Percentiles rank a stretch among this genome's conserved stretches.
phyloP scores from a whole-genome alignment of 345 rosid genomes.

The Gossypium turneri region DNA sequence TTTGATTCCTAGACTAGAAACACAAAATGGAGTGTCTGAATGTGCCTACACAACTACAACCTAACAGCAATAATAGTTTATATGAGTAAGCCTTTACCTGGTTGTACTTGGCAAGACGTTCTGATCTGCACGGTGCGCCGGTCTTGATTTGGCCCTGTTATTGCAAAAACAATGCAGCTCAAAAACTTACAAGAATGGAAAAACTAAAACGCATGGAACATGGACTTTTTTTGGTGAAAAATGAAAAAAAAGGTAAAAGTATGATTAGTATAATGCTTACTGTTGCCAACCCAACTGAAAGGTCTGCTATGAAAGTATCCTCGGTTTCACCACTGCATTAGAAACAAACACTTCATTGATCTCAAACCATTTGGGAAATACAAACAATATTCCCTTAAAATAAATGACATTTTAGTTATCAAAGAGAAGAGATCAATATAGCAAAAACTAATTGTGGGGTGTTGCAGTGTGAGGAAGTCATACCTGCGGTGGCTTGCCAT shows the following conservation, averaged over 20 bases:
- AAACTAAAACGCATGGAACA: neutral
- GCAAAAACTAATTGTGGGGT: neutral
- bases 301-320: constrained; percentile 58
- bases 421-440: neutral
- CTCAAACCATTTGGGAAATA: neutral
- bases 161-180: neutral
- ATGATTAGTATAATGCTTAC: constrained; percentile 23
- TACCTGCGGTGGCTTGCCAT: constrained; percentile 53
- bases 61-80: neutral
- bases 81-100: constrained; percentile 36
- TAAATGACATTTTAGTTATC: neutral
- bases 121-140: constrained; percentile 72
- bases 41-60: neutral
- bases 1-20: neutral
- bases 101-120: constrained; percentile 69
- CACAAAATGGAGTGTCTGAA: neutral
- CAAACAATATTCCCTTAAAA: neutral
- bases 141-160: constrained; percentile 65
- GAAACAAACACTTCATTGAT: neutral
- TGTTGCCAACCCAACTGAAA: constrained; percentile 53
- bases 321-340: constrained; percentile 51
- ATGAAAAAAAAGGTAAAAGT: neutral
- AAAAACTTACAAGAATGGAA: neutral
- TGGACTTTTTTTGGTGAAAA: neutral
- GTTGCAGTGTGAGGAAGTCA: neutral